Evolutionary conservation across 148 eudicot genomes (phyloP), one percentile per base, ranked within the genome.

Genomic region (Rhododendron molle): DNA sequence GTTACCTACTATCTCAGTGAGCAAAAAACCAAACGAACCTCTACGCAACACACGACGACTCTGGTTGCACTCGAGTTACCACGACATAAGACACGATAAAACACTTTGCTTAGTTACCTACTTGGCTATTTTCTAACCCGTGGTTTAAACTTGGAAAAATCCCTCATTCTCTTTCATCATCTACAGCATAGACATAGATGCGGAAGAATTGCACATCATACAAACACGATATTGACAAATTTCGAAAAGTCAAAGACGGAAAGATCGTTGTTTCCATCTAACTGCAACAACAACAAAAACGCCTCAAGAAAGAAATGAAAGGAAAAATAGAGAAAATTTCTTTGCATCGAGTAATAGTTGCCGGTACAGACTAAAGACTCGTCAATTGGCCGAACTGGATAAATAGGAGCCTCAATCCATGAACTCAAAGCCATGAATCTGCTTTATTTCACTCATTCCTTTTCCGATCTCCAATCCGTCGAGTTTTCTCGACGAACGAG

Each of bases 381-480:
- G 28, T 73, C 23, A 62, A 71, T 50, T 50, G 44, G 58, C 44
- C 62, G 26, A 49, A 47, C 47, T 74, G 34, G 43, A 69, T 0
- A 21, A 73, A 36, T 28, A 30, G 21, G 38, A 74, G 2, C 81
- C 81, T 80, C 72, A 76, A 84, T 32, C 34, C 78, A 34, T 40
- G 21, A 54, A 28, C 20, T 69, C 78, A 18, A n/a, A 62, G 13
- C 47, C 4, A 46, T 71, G 30, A 46, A 83, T 46, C 43, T 5
- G 12, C 47, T 58, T 67, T 10, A 84, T 74, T 74, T 78, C 71
- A 54, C 32, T 50, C 4, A 83, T 54, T 76, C 44, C 21, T 30
- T 43, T 38, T 8, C 30, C 23, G 86, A 84, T 84, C 86, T 74
- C 47, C 80, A 73, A 73, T 32, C 85, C 67, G 49, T 18, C 38